These are phyloP conservation scores for Naganishia kalamii DNA, from an alignment of 768 basidiomycete species.

Conservation along the genomic window DNA sequence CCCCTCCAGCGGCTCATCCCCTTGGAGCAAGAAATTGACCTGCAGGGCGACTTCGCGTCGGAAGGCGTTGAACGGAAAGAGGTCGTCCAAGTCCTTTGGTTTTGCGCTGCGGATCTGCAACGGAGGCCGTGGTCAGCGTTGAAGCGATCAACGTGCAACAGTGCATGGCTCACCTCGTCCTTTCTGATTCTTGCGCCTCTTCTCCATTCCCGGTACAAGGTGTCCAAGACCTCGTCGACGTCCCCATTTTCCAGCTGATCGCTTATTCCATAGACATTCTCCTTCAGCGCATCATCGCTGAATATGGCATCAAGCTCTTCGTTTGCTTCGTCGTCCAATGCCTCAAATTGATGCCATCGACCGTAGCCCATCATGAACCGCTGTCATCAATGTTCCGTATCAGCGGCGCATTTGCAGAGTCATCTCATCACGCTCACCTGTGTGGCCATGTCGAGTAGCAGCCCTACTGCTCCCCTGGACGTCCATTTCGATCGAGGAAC, in stretches of 20 bases:
- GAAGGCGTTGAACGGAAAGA: constrained; percentile 5
- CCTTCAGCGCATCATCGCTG: neutral
- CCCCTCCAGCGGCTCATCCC: constrained; percentile 2
- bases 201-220: constrained; percentile 3
- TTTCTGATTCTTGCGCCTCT: neutral
- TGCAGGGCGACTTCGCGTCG: neutral
- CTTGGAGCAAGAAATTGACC: neutral
- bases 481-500: neutral
- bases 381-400: neutral
- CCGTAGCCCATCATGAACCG: constrained; percentile 8
- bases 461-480: neutral
- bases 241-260: neutral
- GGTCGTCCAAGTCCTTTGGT: neutral
- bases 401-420: neutral
- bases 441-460: constrained; percentile 7
- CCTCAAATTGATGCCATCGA: neutral
- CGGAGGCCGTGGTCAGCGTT: neutral
- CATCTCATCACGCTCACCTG: neutral
- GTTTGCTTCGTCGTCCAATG: neutral
- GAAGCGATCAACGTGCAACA: too few relatives aligned
- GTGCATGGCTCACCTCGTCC: neutral
- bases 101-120: neutral
- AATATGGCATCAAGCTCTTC: neutral
- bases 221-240: neutral
- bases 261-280: neutral